Base-by-base conservation (phyloP, 208 protist genomes). In the Trypanosoma boissoni region DNA sequence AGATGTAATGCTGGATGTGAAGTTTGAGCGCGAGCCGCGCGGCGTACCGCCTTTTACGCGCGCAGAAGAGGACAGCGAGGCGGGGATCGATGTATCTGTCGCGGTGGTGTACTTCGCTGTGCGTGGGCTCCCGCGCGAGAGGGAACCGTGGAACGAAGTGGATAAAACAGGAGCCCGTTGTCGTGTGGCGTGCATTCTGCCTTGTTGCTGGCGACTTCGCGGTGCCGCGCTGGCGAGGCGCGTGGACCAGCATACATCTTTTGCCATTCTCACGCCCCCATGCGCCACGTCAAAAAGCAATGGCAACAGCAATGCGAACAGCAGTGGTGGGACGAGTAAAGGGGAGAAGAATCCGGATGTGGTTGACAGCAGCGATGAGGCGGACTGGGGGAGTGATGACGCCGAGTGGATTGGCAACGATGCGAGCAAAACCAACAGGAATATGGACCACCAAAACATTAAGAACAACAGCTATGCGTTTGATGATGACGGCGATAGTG, bases 71-170 rank as follows among this genome's bases (percentile, higher is more conserved):
- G 6, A 6, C 34, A 2, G 0, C 3, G 42, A 44, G 10, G 46
- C 36, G 46, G 26, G 27, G 9, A 57, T 69, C 48, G 63, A 69
- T 51, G 20, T 69, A 16, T 46, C 63, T 14, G 60, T 69, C 24
- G 48, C 63, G n/a, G 6, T 69, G 6, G 14, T 69, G 1, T 55
- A 57, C 36, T 62, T 69, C 34, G n/a, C 23, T 36, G 34, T 62
- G 12, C 0, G 21, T 36, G 21, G 27, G 14, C 28, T 16, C 28
- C 23, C 27, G 37, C 51, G 27, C 10, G 10, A 31, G 26, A 8
- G 3, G 4, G 20, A 45, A 10, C 20, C 27, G 24, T 3, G 10
- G 4, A 2, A 29, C 5, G 2, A 16, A 9, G 3, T 12, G 28
- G 16, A 2, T 23, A 28, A 57, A 32, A 6, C n/a, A 31, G 2